A percentile compares a stretch with the other conserved stretches of the same genome.
phyloP scores from a whole-genome alignment of 176 grass and related monocot genomes.

The Echinochloa phyllopogon region DNA sequence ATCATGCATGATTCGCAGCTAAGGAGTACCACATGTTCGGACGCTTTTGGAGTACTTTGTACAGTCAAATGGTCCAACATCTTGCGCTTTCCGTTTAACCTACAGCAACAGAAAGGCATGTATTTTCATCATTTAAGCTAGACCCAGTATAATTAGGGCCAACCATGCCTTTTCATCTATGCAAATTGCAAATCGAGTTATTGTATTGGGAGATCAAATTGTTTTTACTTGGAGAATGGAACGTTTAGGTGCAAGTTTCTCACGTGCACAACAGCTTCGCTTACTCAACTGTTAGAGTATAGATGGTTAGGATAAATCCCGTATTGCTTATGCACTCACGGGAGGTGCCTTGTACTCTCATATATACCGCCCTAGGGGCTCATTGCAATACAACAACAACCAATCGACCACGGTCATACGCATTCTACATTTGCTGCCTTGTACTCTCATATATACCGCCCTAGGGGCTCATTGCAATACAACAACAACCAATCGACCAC shows the following conservation, averaged over 20 bases:
- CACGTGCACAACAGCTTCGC: neutral
- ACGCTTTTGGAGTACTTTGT: conserved; percentile 71
- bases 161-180: conserved; percentile 7
- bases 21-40: conserved; percentile 34
- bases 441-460: no score
- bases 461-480: no score
- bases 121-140: conserved; percentile 14
- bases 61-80: conserved; percentile 70
- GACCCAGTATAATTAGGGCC: neutral
- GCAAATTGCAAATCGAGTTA: neutral
- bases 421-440: no score
- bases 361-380: no score
- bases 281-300: no score
- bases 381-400: no score
- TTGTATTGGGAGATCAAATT: neutral
- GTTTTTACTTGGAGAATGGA: conserved; percentile 17
- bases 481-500: no score
- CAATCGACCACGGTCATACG: no score
- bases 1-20: neutral
- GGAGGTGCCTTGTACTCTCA: no score
- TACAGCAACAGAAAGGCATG: conserved; percentile 29
- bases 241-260: neutral
- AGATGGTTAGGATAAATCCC: no score
- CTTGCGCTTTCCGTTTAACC: conserved; percentile 77
- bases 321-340: no score